phyloP scores from a whole-genome alignment of 768 basidiomycete species.

The Rhodocollybia butyracea region DNA sequence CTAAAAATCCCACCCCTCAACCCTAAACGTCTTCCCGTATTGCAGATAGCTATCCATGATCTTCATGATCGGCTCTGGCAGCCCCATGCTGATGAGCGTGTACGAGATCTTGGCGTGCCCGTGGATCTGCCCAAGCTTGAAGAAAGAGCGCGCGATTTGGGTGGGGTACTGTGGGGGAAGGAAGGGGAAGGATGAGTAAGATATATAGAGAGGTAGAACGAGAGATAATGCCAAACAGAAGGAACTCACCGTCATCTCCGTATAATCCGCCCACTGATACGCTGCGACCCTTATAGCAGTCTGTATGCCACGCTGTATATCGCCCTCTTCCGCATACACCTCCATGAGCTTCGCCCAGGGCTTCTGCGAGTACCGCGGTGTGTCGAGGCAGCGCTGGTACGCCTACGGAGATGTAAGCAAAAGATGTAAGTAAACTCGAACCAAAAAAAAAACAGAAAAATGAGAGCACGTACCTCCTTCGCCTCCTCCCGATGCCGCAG shows the following conservation, averaged over 20 bases:
- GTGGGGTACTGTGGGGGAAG: constrained; percentile 71
- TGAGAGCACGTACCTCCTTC: constrained; percentile 54
- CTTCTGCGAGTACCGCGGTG: constrained; percentile 81
- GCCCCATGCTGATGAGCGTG: constrained; percentile 89
- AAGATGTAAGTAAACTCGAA: neutral
- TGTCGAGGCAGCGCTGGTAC: constrained; percentile 90
- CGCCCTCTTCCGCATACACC: constrained; percentile 95
- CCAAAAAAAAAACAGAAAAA: neutral
- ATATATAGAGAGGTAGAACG: neutral
- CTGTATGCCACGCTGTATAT: constrained; percentile 86
- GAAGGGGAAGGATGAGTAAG: constrained; percentile 3
- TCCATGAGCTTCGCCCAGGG: constrained; percentile 94
- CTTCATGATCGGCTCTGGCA: constrained; percentile 86
- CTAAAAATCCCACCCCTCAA: constrained; percentile 83
- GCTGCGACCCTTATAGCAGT: constrained; percentile 91
- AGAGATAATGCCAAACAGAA: neutral
- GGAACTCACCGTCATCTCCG: constrained; percentile 76
- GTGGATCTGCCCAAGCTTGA: constrained; percentile 90
- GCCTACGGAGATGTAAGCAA: constrained; percentile 32
- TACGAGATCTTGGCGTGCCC: constrained; percentile 94
- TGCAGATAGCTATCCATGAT: constrained; percentile 91
- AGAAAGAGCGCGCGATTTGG: constrained; percentile 84
- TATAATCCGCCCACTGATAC: constrained; percentile 88
- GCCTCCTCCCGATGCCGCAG: constrained; percentile 97
- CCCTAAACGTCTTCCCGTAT: constrained; percentile 85